phyloP scores from a whole-genome alignment of 1,284 basidiomycete genomes.

The Rugosomyces carneus region DNA sequence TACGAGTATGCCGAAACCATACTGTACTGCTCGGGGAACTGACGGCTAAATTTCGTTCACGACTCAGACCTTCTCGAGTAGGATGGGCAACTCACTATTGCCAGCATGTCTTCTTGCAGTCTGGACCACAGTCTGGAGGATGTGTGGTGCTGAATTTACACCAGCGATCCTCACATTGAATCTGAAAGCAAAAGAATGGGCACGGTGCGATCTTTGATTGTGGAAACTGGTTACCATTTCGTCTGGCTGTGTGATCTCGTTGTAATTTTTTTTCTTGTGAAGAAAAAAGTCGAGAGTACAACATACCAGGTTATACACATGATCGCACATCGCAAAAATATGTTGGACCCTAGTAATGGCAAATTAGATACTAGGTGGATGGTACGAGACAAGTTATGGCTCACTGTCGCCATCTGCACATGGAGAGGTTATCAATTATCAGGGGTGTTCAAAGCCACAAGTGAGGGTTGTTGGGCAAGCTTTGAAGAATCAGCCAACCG shows the following conservation, averaged over 20 bases:
- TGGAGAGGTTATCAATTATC: constrained; percentile 22
- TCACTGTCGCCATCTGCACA: constrained; percentile 60
- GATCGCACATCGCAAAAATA: constrained; percentile 49
- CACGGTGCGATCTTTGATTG: not conserved
- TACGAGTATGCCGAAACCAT: not conserved
- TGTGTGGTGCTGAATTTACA: constrained; percentile 70
- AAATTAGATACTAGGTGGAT: constrained; percentile 2
- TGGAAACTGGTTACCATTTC: constrained; percentile 35
- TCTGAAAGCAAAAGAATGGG: constrained; percentile 20
- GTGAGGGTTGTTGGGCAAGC: constrained; percentile 9
- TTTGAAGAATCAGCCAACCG: constrained; percentile 1
- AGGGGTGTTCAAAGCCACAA: constrained; percentile 10
- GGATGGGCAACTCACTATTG: constrained; percentile 48
- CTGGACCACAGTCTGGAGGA: constrained; percentile 49
- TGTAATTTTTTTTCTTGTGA: not conserved
- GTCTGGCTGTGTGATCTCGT: constrained; percentile 39
- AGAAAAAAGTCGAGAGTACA: not conserved
- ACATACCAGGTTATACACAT: constrained; percentile 50
- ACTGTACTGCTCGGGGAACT: constrained; percentile 56
- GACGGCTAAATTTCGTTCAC: constrained; percentile 39
- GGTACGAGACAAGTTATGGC: constrained; percentile 16
- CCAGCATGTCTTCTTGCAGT: constrained; percentile 63
- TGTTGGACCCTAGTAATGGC: constrained; percentile 37
- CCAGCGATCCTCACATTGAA: constrained; percentile 49
- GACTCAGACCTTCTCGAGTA: not conserved